Evolutionary conservation across 805 yeast species (phyloP).

Genomic region (Phaffomyces antillensis): DNA sequence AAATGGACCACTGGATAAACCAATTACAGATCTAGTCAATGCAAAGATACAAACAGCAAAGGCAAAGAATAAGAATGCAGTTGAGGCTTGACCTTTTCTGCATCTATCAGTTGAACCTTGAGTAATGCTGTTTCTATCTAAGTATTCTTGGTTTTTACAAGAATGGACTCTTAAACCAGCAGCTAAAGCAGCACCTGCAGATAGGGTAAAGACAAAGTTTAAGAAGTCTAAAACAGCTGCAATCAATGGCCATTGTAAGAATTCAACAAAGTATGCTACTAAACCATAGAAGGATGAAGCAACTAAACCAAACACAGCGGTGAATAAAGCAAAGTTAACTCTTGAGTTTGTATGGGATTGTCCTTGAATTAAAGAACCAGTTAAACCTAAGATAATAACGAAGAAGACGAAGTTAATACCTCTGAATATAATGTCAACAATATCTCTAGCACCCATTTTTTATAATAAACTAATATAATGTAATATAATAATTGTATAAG

Average conservation of each 20-base stretch:
- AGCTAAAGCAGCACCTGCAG: slow-evolving; percentile 93
- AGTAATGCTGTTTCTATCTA: slow-evolving; percentile 57
- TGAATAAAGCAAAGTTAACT: slow-evolving; percentile 82
- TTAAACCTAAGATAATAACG: slow-evolving; percentile 74
- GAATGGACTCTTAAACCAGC: slow-evolving; percentile 84
- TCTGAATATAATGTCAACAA: slow-evolving; percentile 74
- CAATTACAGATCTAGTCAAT: slow-evolving; percentile 41
- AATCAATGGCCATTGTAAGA: slow-evolving; percentile 83
- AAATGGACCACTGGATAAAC: slow-evolving; percentile 52
- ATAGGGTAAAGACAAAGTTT: slow-evolving; percentile 85
- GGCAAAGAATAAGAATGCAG: slow-evolving; percentile 80
- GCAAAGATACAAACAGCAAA: slow-evolving; percentile 69
- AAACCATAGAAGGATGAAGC: slow-evolving; percentile 77
- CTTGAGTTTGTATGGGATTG: slow-evolving; percentile 54
- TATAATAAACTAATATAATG: neutral
- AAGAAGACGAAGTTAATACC: slow-evolving; percentile 66
- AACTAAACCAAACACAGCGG: slow-evolving; percentile 79
- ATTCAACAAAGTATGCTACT: slow-evolving; percentile 66
- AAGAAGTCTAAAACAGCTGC: slow-evolving; percentile 73
- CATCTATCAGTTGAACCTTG: slow-evolving; percentile 83
- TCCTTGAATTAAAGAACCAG: slow-evolving; percentile 80
- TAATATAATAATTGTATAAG: too few relatives aligned
- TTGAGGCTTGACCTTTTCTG: slow-evolving; percentile 86
- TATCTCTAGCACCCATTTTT: slow-evolving; percentile 3
- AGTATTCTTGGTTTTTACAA: slow-evolving; percentile 62